Conservation (phyloP, 305 asterid species). For the Fraxinus xanthoxyloides region DNA sequence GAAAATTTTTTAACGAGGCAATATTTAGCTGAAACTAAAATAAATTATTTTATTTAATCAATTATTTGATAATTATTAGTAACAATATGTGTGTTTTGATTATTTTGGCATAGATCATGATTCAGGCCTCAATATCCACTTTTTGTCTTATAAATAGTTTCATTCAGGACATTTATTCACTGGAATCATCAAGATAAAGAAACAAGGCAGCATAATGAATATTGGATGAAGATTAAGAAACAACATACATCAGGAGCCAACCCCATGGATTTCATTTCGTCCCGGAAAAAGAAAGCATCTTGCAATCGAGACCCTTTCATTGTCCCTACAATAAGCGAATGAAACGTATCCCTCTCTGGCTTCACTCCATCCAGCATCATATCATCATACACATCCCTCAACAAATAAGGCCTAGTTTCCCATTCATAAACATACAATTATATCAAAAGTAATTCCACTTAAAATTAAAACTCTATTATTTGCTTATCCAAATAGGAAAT, state of each 20-base stretch:
- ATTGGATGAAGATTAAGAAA: slow-evolving; percentile 11
- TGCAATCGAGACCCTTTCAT: slow-evolving; percentile 89
- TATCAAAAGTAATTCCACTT: slow-evolving; percentile 2
- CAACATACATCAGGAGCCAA: slow-evolving; percentile 81
- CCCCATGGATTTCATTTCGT: slow-evolving; percentile 86
- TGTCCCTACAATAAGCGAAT: slow-evolving; percentile 78
- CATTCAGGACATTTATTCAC: background rate
- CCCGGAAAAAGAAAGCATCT: slow-evolving; percentile 80
- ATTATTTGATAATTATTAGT: background rate
- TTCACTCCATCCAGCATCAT: slow-evolving; percentile 96
- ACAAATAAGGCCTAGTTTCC: slow-evolving; percentile 53
- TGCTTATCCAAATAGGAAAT: background rate
- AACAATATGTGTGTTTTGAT: background rate
- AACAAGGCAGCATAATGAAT: background rate
- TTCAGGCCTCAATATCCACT: background rate
- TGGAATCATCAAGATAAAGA: slow-evolving; percentile 6
- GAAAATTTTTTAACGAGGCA: background rate
- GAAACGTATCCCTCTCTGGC: slow-evolving; percentile 94
- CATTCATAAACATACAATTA: slow-evolving; percentile 9
- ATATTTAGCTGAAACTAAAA: background rate
- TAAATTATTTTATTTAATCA: background rate
- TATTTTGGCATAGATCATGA: background rate
- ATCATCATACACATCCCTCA: slow-evolving; percentile 96
- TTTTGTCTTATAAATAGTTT: background rate
- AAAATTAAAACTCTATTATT: background rate